Percentiles rank a stretch among this genome's conserved stretches.
Conservation (phyloP, 768 basidiomycete genomes). For the Galerina marginata region DNA sequence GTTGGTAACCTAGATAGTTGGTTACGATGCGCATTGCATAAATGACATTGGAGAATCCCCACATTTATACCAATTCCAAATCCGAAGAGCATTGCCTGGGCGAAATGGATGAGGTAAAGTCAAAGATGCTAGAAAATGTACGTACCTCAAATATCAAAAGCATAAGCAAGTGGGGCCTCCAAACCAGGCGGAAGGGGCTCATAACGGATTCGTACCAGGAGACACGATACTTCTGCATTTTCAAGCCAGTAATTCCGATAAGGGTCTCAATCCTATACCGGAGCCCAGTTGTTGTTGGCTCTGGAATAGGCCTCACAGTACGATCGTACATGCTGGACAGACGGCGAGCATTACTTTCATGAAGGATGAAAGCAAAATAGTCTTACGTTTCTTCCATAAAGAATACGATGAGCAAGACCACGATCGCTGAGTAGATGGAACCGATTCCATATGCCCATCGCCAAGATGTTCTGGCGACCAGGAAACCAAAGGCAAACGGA, state of each 20-base stretch:
- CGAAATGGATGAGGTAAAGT: background rate
- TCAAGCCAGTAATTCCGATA: slow-evolving; percentile 63
- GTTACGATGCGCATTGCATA: too few relatives aligned
- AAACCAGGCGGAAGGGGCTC: slow-evolving; percentile 56
- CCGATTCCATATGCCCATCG: slow-evolving; percentile 76
- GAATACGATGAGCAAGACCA: slow-evolving; percentile 60
- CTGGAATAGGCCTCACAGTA: slow-evolving; percentile 58
- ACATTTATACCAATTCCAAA: slow-evolving; percentile 72
- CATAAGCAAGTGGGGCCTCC: slow-evolving; percentile 65
- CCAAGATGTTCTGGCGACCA: slow-evolving; percentile 64
- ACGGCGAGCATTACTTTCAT: background rate
- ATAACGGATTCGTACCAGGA: slow-evolving; percentile 53
- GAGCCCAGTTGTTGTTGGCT: slow-evolving; percentile 46
- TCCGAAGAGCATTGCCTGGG: slow-evolving; percentile 59
- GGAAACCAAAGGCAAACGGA: slow-evolving; percentile 72
- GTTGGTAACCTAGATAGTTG: slow-evolving; percentile 55
- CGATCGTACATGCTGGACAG: slow-evolving; percentile 66
- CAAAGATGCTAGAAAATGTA: background rate
- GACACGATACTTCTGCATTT: slow-evolving; percentile 64
- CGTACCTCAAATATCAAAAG: slow-evolving; percentile 57
- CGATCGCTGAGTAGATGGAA: slow-evolving; percentile 61
- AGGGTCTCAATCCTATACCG: slow-evolving; percentile 63
- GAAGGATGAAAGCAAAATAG: background rate
- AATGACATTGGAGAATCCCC: background rate
- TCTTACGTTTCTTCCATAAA: slow-evolving; percentile 70